Conservation (phyloP, 305 asterid genomes). For the Plantago coronopus region DNA sequence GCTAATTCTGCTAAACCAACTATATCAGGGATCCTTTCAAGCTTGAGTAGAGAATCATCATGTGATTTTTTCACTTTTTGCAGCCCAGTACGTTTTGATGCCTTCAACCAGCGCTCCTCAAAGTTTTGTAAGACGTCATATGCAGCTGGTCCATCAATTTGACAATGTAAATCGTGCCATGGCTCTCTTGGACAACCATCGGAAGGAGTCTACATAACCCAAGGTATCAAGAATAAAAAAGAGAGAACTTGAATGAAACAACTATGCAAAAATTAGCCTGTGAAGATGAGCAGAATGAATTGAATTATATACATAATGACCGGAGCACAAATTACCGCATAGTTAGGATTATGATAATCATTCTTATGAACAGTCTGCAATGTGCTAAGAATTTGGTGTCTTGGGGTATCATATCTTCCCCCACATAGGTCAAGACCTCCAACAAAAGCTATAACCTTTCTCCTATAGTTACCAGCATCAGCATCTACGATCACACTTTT, state of each 20-base stretch:
- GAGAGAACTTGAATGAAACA: neutral
- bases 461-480: constrained; percentile 49
- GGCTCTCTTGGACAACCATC: constrained; percentile 92
- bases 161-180: constrained; percentile 89
- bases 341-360: constrained; percentile 85
- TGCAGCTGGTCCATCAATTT: constrained; percentile 86
- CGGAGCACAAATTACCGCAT: constrained; percentile 40
- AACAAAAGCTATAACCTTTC: constrained; percentile 72
- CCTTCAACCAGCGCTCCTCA: constrained; percentile 86
- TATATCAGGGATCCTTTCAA: constrained; percentile 75
- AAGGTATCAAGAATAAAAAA: neutral
- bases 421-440: constrained; percentile 92
- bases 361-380: constrained; percentile 70
- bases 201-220: constrained; percentile 48
- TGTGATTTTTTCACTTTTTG: constrained; percentile 53
- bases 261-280: neutral
- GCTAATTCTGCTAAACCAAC: constrained; percentile 47
- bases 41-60: constrained; percentile 73
- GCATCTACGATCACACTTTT: constrained; percentile 84
- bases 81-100: constrained; percentile 55
- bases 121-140: constrained; percentile 78
- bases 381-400: constrained; percentile 62
- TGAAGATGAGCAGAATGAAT: neutral
- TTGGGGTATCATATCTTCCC: constrained; percentile 88
- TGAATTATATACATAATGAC: constrained; percentile 3